Evolutionary conservation across 192 early-diverging fungal genomes (phyloP).

Genomic region (Hyaloraphidium curvatum): DNA sequence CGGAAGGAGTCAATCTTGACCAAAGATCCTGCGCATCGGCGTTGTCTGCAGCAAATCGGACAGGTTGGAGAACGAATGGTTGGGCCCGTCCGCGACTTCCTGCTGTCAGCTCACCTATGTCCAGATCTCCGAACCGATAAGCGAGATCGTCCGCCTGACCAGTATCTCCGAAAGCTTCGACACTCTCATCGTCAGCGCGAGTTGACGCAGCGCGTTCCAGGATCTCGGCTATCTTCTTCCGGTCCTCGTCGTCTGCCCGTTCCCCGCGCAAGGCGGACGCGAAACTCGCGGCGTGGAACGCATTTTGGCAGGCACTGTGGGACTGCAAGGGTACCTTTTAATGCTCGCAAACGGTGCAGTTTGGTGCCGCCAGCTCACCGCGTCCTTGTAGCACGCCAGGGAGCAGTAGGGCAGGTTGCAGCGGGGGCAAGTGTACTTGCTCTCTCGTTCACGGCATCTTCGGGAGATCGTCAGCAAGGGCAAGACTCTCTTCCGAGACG

Average conservation of each 20-base stretch:
- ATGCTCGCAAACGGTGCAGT: conserved; percentile 6
- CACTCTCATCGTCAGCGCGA: conserved; percentile 12
- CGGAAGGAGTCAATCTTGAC: conserved; percentile 20
- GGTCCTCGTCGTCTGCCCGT: conserved; percentile 16
- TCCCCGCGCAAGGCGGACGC: conserved; percentile 27
- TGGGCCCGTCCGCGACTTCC: too few species aligned
- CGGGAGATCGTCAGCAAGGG: too few species aligned
- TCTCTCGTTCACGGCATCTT: too few species aligned
- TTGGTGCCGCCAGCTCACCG: conserved; percentile 10
- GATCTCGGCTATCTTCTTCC: conserved; percentile 28
- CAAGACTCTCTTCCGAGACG: too few species aligned
- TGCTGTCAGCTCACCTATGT: too few species aligned
- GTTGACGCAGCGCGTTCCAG: conserved; percentile 22
- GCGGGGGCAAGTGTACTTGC: conserved; percentile 45
- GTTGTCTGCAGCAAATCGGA: conserved; percentile 10
- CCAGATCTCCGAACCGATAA: conserved; percentile 20
- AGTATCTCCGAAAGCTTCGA: too few species aligned
- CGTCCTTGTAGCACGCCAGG: conserved; percentile 36
- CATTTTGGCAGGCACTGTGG: conserved; percentile 30
- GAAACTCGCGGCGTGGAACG: conserved; percentile 37
- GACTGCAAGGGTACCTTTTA: conserved; percentile 11
- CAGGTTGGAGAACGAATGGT: not conserved
- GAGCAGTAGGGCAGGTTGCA: conserved; percentile 49
- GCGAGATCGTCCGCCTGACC: conserved; percentile 21
- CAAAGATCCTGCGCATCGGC: conserved; percentile 25